Evolutionary conservation across 2,329 filamentous ascomycete species (phyloP).

Genomic region (Colletotrichum tanaceti): DNA sequence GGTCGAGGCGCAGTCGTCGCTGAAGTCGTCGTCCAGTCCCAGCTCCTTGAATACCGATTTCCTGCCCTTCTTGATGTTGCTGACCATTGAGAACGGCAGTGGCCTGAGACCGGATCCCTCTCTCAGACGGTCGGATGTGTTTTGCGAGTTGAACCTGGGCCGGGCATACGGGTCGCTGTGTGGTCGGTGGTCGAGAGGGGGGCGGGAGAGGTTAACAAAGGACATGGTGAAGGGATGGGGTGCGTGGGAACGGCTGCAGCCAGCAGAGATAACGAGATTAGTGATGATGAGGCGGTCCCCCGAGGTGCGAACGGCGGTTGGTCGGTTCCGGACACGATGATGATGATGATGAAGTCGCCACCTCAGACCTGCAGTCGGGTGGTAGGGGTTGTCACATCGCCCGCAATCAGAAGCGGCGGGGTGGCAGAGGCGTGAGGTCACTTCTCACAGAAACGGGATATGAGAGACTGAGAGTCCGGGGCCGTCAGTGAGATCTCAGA

Average conservation of each 20-base stretch:
- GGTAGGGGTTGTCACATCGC: constrained; percentile 36
- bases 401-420: constrained; percentile 24
- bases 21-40: constrained; percentile 55
- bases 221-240: constrained; percentile 30
- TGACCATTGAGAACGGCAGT: constrained; percentile 54
- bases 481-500: neutral
- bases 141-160: constrained; percentile 62
- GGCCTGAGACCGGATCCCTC: constrained; percentile 56
- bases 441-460: constrained; percentile 10
- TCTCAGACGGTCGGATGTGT: constrained; percentile 63
- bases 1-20: constrained; percentile 41
- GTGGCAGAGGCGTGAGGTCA: constrained; percentile 29
- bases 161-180: constrained; percentile 47
- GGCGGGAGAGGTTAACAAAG: constrained; percentile 37
- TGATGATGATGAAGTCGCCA: constrained; percentile 36
- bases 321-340: constrained; percentile 9
- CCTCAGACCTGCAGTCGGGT: constrained; percentile 36
- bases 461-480: neutral
- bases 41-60: constrained; percentile 65
- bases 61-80: constrained; percentile 62
- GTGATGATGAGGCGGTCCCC: constrained; percentile 14
- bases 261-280: constrained; percentile 18
- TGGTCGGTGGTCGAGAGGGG: constrained; percentile 31
- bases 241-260: neutral
- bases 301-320: constrained; percentile 29